Base-by-base conservation (phyloP, 169 alveolate genomes). In the Prorocentrum cordatum region DNA sequence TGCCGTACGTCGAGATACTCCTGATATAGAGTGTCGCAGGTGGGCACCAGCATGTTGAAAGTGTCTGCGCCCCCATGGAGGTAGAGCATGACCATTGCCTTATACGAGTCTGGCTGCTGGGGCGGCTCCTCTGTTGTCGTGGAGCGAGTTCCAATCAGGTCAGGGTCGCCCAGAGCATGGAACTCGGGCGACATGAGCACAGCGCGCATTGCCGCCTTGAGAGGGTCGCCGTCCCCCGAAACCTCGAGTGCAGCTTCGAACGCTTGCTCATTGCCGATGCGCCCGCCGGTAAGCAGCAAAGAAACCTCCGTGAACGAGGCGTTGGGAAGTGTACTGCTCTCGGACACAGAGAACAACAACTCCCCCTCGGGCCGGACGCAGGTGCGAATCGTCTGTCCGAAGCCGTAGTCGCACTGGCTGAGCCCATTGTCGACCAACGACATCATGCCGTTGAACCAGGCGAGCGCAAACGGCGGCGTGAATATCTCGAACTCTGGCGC, bases 261-360 rank as follows among this genome's bases (percentile, higher is more conserved):
- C 12, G 45, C 3, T 64, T 33, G 24, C 27, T 47, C 45, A 29
- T 47, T 72, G 68, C 24, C 50, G 50, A 79, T 59, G 24, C 89
- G 89, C 27, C 89, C 89, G 5, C 89, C 89, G 2, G 89, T 79
- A 62, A 79, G 89, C 62, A 79, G 47, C 77, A 79, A n/a, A n/a
- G n/a, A n/a, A n/a, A n/a, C n/a, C n/a, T n/a, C n/a, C n/a, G n/a
- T n/a, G n/a, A n/a, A n/a, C n/a, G n/a, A n/a, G n/a, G n/a, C n/a
- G n/a, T n/a, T n/a, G n/a, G n/a, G n/a, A n/a, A n/a, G n/a, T n/a
- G n/a, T n/a, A n/a, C n/a, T n/a, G n/a, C n/a, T n/a, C n/a, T n/a
- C n/a, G n/a, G n/a, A n/a, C n/a, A n/a, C n/a, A n/a, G n/a, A n/a
- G n/a, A n/a, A n/a, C n/a, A n/a, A n/a, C n/a, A n/a, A n/a, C n/a